Conservation (phyloP, 1,284 basidiomycete genomes). For the Ganoderma boninense region DNA sequence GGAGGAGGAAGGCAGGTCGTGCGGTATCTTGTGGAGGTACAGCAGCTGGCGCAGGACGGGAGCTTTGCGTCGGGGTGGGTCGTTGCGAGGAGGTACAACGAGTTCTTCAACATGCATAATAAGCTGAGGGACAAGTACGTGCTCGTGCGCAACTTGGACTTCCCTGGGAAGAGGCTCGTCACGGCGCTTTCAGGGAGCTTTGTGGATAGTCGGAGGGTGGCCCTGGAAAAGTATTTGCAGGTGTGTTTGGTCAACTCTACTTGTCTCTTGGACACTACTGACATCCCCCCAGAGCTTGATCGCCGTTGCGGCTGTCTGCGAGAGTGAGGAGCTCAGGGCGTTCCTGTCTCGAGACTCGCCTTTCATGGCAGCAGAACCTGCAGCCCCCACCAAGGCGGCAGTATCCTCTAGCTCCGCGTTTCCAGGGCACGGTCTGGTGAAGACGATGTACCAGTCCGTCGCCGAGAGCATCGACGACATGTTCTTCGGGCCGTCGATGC, state of each 20-base stretch:
- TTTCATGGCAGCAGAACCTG: constrained; percentile 66
- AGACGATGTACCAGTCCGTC: constrained; percentile 87
- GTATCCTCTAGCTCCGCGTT: constrained; percentile 53
- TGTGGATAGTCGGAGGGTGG: constrained; percentile 81
- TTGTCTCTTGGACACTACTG: neutral
- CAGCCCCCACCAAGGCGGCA: constrained; percentile 33
- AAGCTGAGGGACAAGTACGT: constrained; percentile 80
- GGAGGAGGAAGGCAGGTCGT: constrained; percentile 89
- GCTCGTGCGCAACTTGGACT: constrained; percentile 77
- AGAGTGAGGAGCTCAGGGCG: constrained; percentile 81
- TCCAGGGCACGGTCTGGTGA: constrained; percentile 79
- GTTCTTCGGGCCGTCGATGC: constrained; percentile 92
- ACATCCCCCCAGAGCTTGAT: constrained; percentile 67
- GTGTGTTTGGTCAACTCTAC: constrained; percentile 54
- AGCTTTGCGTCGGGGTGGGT: constrained; percentile 88
- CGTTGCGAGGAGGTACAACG: constrained; percentile 91
- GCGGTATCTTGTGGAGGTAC: constrained; percentile 92
- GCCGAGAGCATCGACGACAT: constrained; percentile 94
- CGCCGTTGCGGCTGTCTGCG: constrained; percentile 78
- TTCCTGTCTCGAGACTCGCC: constrained; percentile 91
- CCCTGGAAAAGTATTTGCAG: constrained; percentile 91
- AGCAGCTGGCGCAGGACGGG: constrained; percentile 83
- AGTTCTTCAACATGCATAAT: constrained; percentile 91
- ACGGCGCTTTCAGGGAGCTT: constrained; percentile 83
- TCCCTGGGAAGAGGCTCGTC: constrained; percentile 92